Conservation (phyloP, 352 stramenopile genomes). For the Elongisporangium prolatum region DNA sequence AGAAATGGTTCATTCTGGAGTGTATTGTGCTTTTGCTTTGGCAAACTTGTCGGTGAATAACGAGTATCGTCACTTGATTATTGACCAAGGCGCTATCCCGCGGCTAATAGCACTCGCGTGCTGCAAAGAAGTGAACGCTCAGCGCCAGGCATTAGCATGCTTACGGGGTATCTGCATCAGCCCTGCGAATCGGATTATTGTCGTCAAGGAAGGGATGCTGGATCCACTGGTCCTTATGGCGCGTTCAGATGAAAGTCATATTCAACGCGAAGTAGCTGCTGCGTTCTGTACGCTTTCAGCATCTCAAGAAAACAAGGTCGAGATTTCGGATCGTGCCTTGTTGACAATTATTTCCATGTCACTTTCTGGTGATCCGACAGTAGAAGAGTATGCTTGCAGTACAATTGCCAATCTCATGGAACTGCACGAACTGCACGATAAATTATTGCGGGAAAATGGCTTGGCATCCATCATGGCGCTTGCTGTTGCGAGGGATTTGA, state of each 20-base stretch:
- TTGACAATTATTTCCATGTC: constrained; percentile 95
- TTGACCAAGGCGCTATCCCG: constrained; percentile 92
- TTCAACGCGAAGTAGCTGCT: constrained; percentile 90
- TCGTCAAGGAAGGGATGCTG: constrained; percentile 93
- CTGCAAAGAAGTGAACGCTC: constrained; percentile 90
- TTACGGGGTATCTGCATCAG: constrained; percentile 93
- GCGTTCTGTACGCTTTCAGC: constrained; percentile 93
- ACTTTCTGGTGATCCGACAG: constrained; percentile 84
- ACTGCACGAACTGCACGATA: constrained; percentile 92
- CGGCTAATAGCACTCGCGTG: constrained; percentile 93
- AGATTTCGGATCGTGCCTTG: constrained; percentile 92
- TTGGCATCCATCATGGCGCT: constrained; percentile 91
- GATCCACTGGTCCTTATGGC: constrained; percentile 96
- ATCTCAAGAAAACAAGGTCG: constrained; percentile 95
- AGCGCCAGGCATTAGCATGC: constrained; percentile 90
- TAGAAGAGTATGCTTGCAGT: constrained; percentile 93
- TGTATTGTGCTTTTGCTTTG: constrained; percentile 93
- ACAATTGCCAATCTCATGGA: constrained; percentile 96
- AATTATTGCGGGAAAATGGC: constrained; percentile 92
- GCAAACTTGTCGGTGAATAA: constrained; percentile 94
- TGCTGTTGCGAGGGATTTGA: constrained; percentile 84
- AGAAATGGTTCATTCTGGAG: constrained; percentile 74
- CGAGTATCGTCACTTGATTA: constrained; percentile 88
- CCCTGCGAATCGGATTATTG: constrained; percentile 77
- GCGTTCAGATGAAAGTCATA: constrained; percentile 86